These are phyloP conservation scores for Phaseolus lunatus DNA, from an alignment of 306 rosid genomes.

Conservation along the genomic window DNA sequence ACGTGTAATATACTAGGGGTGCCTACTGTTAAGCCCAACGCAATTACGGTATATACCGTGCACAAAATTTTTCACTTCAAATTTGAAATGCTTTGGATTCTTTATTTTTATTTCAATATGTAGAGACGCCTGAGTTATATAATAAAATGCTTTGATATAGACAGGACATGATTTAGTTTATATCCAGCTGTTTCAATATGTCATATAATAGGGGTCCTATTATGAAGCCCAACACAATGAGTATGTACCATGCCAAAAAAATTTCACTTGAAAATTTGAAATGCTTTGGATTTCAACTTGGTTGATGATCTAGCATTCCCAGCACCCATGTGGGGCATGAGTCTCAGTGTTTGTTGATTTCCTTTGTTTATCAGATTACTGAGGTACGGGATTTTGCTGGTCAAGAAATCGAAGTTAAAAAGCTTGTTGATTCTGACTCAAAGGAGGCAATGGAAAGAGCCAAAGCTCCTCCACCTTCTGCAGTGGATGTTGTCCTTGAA, in stretches of 20 bases:
- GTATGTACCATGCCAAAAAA: background rate
- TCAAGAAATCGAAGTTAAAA: slow-evolving; percentile 83
- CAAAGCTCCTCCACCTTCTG: slow-evolving; percentile 77
- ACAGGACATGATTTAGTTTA: slow-evolving; percentile 11
- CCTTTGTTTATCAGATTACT: slow-evolving; percentile 64
- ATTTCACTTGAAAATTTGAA: slow-evolving; percentile 30
- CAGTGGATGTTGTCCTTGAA: slow-evolving; percentile 86
- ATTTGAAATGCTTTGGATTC: slow-evolving; percentile 28
- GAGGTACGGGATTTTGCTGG: slow-evolving; percentile 99
- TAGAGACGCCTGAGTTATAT: slow-evolving; percentile 6
- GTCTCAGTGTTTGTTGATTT: slow-evolving; percentile 31
- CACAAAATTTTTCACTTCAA: slow-evolving; percentile 7
- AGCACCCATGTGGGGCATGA: slow-evolving; percentile 9
- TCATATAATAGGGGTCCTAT: slow-evolving; percentile 29
- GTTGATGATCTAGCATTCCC: slow-evolving; percentile 20
- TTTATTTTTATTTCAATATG: background rate
- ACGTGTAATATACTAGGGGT: slow-evolving; percentile 32
- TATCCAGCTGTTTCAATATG: slow-evolving; percentile 15
- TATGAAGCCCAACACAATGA: slow-evolving; percentile 4
- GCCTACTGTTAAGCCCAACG: slow-evolving; percentile 16
- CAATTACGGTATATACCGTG: background rate
- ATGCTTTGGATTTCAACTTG: background rate
- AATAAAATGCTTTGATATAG: background rate
- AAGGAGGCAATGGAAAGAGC: slow-evolving; percentile 81
- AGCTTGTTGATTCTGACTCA: slow-evolving; percentile 85